Percentiles rank a stretch among this genome's conserved stretches.
These are phyloP conservation scores for Anthracocystis setariae DNA, from an alignment of 1,284 basidiomycete genomes.

Conservation along the genomic window DNA sequence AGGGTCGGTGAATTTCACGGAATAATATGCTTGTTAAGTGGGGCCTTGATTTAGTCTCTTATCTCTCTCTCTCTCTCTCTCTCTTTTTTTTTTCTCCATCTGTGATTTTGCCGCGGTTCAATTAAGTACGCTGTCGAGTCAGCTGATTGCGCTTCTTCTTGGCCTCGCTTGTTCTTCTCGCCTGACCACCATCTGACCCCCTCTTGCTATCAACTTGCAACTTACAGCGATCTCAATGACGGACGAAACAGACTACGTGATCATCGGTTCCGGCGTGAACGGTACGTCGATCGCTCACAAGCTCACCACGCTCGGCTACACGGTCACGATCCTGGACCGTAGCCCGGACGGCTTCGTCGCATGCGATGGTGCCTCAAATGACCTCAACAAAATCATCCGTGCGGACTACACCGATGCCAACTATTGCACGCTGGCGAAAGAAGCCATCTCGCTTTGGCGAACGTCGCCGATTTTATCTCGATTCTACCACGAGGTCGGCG, in stretches of 20 bases:
- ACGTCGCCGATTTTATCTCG: constrained; percentile 46
- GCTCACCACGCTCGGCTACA: constrained; percentile 75
- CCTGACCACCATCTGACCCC: no score
- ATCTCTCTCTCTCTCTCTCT: not conserved
- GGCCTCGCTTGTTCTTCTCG: no score
- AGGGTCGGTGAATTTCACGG: constrained; percentile 11
- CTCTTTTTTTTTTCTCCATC: constrained; percentile 3
- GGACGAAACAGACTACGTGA: constrained; percentile 26
- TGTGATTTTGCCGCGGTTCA: not conserved
- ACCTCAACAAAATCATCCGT: constrained; percentile 80
- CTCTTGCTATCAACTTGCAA: no score
- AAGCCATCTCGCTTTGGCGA: constrained; percentile 80
- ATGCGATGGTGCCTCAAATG: constrained; percentile 81
- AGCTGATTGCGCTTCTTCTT: not conserved
- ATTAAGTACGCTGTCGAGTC: not conserved
- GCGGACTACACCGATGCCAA: constrained; percentile 67
- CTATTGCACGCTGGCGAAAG: constrained; percentile 77
- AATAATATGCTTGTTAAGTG: no score
- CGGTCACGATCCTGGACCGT: constrained; percentile 74
- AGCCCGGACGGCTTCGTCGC: constrained; percentile 69
- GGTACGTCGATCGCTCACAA: constrained; percentile 79
- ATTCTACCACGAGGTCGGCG: constrained; percentile 60
- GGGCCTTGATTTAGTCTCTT: no score
- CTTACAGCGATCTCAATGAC: no score
- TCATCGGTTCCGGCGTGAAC: constrained; percentile 86